Evolutionary conservation across 768 basidiomycete genomes (phyloP), one percentile per base, ranked within the genome.

Genomic region (Boletus tomentosulus): DNA sequence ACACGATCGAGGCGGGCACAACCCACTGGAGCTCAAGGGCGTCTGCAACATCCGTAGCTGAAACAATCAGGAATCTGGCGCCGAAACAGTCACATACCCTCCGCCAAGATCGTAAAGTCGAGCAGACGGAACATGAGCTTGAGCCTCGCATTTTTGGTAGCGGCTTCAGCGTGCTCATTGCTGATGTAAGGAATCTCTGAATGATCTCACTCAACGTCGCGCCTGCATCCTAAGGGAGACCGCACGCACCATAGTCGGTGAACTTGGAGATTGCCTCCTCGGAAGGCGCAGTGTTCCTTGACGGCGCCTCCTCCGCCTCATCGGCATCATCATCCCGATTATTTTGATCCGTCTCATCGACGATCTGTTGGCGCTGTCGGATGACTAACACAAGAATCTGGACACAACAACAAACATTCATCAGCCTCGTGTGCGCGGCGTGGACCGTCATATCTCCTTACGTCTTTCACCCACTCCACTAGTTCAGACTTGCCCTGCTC

Each of bases 111-210:
- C 57, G 74, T 75, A 68, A 95, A 95, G 35, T 84, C 82, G 22
- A 86, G 74, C 8, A 98, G 74, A 34, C 87, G 84, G 69, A 97
- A 87, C 57, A 98, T 70, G 27, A 98, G 80, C 66, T 93, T 94
- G 57, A 98, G 74, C 52, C 86, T 79, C 11, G 84, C 75, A 62
- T 97, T 84, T 63, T 82, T 87, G 28, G 86, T 87, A 3, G 86
- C 87, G 0, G 88, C 91, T 22, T 84, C 74, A 13, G 86, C 89
- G 51, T 86, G 81, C 53, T 90, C 84, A 49, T 97, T 86, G 50
- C 71, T 82, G 42, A 84, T 72, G 57, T 87, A 91, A 15, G 86
- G 87, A 27, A 95, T 85, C 50, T 81, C 93, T 95, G 68, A 38
- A 49, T 8, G n/a, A 11, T 22, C 13, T 38, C 25, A 15, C 33